Evolutionary conservation across 2,329 filamentous ascomycete genomes (phyloP).

Genomic region (Alternaria atra): DNA sequence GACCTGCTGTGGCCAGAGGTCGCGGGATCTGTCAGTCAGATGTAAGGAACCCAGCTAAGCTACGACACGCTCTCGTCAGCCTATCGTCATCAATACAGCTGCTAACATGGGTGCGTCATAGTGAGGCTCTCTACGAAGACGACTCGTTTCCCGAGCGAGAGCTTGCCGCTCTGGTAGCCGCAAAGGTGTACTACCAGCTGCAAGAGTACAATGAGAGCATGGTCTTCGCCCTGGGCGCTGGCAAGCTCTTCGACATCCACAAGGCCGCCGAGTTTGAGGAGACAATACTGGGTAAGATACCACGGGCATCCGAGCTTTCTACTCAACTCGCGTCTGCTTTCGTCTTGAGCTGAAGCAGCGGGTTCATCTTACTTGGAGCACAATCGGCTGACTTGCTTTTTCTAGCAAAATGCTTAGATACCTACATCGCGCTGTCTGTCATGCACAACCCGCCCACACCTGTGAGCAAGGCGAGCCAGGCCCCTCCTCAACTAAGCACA

Average conservation of each 20-base stretch:
- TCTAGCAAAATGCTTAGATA: constrained; percentile 90
- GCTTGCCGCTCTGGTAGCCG: constrained; percentile 90
- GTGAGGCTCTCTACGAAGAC: constrained; percentile 97
- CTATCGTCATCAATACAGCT: constrained; percentile 10
- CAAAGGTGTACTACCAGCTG: constrained; percentile 98
- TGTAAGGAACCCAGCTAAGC: constrained; percentile 68
- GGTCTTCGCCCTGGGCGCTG: constrained; percentile 94
- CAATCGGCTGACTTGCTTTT: constrained; percentile 25
- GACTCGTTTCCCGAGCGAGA: constrained; percentile 92
- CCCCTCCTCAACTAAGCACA: constrained; percentile 76
- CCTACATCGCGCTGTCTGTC: constrained; percentile 86
- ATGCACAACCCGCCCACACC: constrained; percentile 64
- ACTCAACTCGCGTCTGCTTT: neutral
- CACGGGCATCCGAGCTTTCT: constrained; percentile 6
- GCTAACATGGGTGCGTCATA: constrained; percentile 56
- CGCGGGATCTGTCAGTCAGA: constrained; percentile 88
- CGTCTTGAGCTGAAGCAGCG: neutral
- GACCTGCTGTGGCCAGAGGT: constrained; percentile 98
- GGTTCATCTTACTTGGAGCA: neutral
- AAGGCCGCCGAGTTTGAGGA: constrained; percentile 95
- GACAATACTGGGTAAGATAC: constrained; percentile 82
- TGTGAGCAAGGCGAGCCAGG: constrained; percentile 58
- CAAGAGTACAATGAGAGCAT: constrained; percentile 99
- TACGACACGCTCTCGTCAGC: neutral
- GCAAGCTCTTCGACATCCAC: constrained; percentile 93